Conservation (phyloP, 2,329 filamentous ascomycete genomes). For the Aureobasidium uvarum region DNA sequence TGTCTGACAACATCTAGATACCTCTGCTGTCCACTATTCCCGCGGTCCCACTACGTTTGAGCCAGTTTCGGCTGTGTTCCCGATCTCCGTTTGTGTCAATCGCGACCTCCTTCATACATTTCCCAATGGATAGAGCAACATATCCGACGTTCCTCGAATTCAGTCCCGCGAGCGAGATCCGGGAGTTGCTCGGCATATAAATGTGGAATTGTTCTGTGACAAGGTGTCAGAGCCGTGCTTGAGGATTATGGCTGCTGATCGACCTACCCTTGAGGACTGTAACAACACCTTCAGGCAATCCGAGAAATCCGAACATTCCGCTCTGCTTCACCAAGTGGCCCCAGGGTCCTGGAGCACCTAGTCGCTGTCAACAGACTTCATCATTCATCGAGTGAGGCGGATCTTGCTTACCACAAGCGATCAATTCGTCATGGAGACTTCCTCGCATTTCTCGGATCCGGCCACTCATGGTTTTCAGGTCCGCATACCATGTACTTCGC, state of each 20-base stretch:
- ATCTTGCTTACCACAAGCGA: background rate
- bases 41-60: no score
- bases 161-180: conserved; percentile 39
- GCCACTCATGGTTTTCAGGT: background rate
- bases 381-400: no score
- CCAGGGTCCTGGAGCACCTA: conserved; percentile 85
- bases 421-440: background rate
- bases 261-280: conserved; percentile 41
- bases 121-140: no score
- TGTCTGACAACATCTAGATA: no score
- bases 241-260: no score
- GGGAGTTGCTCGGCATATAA: conserved; percentile 58
- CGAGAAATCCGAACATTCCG: conserved; percentile 94
- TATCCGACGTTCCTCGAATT: conserved; percentile 39
- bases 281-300: conserved; percentile 67
- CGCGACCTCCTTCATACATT: no score
- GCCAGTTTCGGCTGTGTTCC: no score
- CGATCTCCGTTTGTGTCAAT: no score
- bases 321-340: conserved; percentile 63
- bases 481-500: conserved; percentile 69
- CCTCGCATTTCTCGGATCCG: background rate
- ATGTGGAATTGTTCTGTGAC: conserved; percentile 62
- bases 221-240: no score
- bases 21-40: no score
- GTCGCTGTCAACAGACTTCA: no score